Evolutionary conservation across 352 stramenopile species (phyloP).

Genomic region (Pythium vanterpoolii): DNA sequence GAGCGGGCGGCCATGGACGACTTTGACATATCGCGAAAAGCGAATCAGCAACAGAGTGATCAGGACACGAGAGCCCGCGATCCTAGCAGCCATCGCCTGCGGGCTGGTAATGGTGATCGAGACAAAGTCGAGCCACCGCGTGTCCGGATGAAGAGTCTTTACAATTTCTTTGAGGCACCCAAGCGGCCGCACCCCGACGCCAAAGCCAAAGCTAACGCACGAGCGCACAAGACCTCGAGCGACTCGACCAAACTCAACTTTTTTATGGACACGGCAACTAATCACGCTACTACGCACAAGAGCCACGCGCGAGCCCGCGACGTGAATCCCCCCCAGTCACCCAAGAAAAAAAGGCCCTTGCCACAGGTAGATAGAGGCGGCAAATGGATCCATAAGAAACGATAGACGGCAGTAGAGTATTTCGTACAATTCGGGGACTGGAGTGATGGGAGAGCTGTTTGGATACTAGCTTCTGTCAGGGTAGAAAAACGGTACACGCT

Average conservation of each 20-base stretch:
- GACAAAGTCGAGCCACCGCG: neutral
- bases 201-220: no score
- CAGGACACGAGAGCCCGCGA: neutral
- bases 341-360: constrained; percentile 5
- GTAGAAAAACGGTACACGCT: no score
- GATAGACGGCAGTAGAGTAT: neutral
- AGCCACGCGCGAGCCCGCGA: neutral
- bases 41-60: neutral
- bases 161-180: constrained; percentile 5
- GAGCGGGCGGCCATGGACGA: neutral
- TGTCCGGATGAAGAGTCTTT: neutral
- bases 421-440: neutral
- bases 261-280: constrained; percentile 9
- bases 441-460: neutral
- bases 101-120: neutral
- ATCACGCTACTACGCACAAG: neutral
- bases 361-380: no score
- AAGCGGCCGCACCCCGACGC: neutral
- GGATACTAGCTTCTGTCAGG: no score
- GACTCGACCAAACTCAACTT: constrained; percentile 12
- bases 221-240: neutral
- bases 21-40: neutral
- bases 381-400: constrained; percentile 8
- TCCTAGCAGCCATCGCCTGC: constrained; percentile 3
- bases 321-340: neutral